phyloP scores from a whole-genome alignment of 2,329 filamentous ascomycete species.

The Ophidiomyces ophidiicola region DNA sequence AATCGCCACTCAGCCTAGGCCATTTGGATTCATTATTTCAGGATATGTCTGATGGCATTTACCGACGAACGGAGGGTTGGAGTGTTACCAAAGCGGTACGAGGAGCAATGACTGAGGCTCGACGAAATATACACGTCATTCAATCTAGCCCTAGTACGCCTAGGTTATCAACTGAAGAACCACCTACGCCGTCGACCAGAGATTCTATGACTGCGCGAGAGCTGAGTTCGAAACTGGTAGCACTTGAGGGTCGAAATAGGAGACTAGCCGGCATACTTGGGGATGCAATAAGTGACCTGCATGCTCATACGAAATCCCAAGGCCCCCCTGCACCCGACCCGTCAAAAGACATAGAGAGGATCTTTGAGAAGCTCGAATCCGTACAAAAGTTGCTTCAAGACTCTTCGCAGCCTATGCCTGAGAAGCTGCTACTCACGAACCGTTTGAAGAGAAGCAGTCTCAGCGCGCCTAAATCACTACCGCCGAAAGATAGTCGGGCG shows the following conservation, averaged over 20 bases:
- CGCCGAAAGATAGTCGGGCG: neutral
- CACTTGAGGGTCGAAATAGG: conserved; percentile 31
- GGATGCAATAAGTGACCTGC: conserved; percentile 32
- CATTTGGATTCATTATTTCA: conserved; percentile 36
- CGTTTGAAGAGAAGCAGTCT: neutral
- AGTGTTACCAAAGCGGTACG: conserved; percentile 39
- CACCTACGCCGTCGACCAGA: conserved; percentile 13
- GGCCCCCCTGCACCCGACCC: conserved; percentile 11
- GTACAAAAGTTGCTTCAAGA: conserved; percentile 35
- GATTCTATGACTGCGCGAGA: conserved; percentile 17
- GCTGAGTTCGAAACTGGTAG: conserved; percentile 24
- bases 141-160: conserved; percentile 29
- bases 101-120: conserved; percentile 37
- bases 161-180: conserved; percentile 15
- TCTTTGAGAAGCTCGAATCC: conserved; percentile 31
- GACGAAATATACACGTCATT: conserved; percentile 36
- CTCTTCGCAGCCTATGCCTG: conserved; percentile 23
- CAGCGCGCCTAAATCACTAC: neutral
- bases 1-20: conserved; percentile 28
- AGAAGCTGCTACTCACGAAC: conserved; percentile 1
- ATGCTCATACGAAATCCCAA: conserved; percentile 21
- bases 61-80: conserved; percentile 39
- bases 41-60: conserved; percentile 38
- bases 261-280: conserved; percentile 31
- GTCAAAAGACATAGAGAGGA: conserved; percentile 6